phyloP scores from a whole-genome alignment of 208 protist species.

The Wallacemonas rigidus region DNA sequence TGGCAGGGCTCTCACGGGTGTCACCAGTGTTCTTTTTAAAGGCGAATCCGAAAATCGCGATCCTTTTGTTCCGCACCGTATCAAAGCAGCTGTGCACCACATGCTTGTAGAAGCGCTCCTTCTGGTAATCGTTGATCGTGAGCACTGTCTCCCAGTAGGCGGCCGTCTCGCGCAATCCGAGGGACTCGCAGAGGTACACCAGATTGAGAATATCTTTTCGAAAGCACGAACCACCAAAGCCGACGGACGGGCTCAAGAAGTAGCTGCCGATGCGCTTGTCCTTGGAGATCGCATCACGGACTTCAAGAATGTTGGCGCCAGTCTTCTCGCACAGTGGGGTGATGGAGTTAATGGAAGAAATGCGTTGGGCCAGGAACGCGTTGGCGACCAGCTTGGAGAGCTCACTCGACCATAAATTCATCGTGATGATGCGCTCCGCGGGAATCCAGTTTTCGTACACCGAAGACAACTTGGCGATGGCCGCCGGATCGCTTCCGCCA shows the following conservation, averaged over 20 bases:
- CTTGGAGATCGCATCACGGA: slow-evolving; percentile 69
- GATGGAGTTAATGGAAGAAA: slow-evolving; percentile 97
- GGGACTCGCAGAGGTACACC: slow-evolving; percentile 94
- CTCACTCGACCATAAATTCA: slow-evolving; percentile 97
- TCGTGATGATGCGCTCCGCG: slow-evolving; percentile 88
- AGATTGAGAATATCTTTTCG: slow-evolving; percentile 98
- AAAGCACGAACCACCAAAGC: slow-evolving; percentile 96
- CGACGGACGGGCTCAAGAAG: slow-evolving; percentile 93
- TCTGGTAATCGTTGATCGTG: slow-evolving; percentile 97
- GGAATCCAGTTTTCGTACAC: slow-evolving; percentile 94
- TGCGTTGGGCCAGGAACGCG: slow-evolving; percentile 97
- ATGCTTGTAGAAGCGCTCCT: slow-evolving; percentile 86
- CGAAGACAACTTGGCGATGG: slow-evolving; percentile 56
- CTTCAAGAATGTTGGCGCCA: slow-evolving; percentile 86
- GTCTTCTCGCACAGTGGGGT: slow-evolving; percentile 92
- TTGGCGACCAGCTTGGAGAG: slow-evolving; percentile 98
- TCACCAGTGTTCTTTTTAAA: slow-evolving; percentile 99
- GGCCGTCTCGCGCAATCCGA: slow-evolving; percentile 92
- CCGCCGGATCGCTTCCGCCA: slow-evolving; percentile 74
- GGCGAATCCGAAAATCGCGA: slow-evolving; percentile 95
- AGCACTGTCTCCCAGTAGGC: slow-evolving; percentile 96
- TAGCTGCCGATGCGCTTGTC: slow-evolving; percentile 94
- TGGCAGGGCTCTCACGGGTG: slow-evolving; percentile 93
- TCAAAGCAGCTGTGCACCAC: slow-evolving; percentile 93
- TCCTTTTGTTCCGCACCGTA: slow-evolving; percentile 93